Base-by-base conservation (phyloP, 192 early-diverging fungal genomes). In the Rhizophagus clarus region DNA sequence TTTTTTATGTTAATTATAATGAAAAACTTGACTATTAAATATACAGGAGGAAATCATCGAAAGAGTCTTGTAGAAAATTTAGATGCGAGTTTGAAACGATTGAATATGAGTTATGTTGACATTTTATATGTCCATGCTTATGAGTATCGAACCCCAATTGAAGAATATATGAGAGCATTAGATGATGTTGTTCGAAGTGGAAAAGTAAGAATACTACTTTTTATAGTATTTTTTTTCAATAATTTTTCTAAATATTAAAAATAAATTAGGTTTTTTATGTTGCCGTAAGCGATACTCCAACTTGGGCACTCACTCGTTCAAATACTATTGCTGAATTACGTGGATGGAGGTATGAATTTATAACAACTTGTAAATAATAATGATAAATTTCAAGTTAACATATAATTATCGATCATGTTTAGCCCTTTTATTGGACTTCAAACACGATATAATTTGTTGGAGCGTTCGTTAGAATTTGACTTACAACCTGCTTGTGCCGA, bases 101-200 rank as follows among this genome's bases (percentile, higher is more conserved):
- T 89, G 24, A 62, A 77, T 17, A 83, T 83, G 15, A 69, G 28
- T 7, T 79, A 80, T 29, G 29, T 80, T 37, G 83, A 84, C 42
- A 22, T 83, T 60, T 61, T 83, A 10, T 83, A 83, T 71, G 32
- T 76, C 3, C 79, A 83, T 62, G 22, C 61, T 1, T 45, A 5
- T 42, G 82, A 82, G 29, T 82, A 75, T 34, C 47, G 37, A 15
- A 88, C 90, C 1, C 84, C 88, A 12, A 83, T 88, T 20, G 88
- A 91, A 76, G 89, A 92, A 72, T 91, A 89, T 2, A 86, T 93
- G 82, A 80, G 83, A 72, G 87, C 90, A 5, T 75, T 93, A 10
- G 51, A 92, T 73, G 91, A 93, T 69, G 62, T 92, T 47, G 85
- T 92, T 28, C 34, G 83, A n/a, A 64, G 76, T 22, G 92, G 92